phyloP scores from a whole-genome alignment of 2,329 filamentous ascomycete genomes.

The Curvularia hawaiiensis region DNA sequence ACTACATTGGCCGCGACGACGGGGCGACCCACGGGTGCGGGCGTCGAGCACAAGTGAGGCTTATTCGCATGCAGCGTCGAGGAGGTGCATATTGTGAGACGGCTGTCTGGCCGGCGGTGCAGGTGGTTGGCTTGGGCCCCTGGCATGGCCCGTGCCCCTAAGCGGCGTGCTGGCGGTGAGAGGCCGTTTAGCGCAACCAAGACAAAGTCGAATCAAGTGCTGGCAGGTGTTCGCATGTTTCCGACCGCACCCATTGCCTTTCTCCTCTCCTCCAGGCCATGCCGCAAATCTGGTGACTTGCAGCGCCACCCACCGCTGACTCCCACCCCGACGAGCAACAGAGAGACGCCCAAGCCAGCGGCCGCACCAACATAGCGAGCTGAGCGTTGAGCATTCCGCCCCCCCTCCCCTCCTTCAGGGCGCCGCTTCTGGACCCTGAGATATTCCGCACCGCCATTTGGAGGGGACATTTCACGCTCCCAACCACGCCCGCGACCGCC shows the following conservation, averaged over 20 bases:
- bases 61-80: conserved; percentile 15
- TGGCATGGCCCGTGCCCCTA: conserved; percentile 19
- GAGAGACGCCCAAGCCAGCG: conserved; percentile 19
- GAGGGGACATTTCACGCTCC: conserved; percentile 32
- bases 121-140: conserved; percentile 24
- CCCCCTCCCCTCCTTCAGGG: conserved; percentile 24
- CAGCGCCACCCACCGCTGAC: conserved; percentile 33
- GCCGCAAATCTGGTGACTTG: conserved; percentile 36
- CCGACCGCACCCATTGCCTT: conserved; percentile 13
- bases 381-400: conserved; percentile 23
- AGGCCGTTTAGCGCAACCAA: conserved; percentile 19
- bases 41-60: not conserved
- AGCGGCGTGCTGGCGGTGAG: conserved; percentile 34
- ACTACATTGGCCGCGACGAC: too few relatives aligned
- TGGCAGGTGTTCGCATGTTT: conserved; percentile 15
- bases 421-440: conserved; percentile 35
- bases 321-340: conserved; percentile 17
- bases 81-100: conserved; percentile 26
- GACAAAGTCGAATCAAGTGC: conserved; percentile 27
- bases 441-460: conserved; percentile 20
- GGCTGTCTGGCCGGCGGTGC: conserved; percentile 14
- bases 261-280: conserved; percentile 23
- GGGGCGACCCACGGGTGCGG: too few relatives aligned
- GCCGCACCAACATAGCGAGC: conserved; percentile 25
- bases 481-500: conserved; percentile 12